Base-by-base conservation (phyloP, 192 early-diverging fungal species). In the Geranomyces michiganensis region DNA sequence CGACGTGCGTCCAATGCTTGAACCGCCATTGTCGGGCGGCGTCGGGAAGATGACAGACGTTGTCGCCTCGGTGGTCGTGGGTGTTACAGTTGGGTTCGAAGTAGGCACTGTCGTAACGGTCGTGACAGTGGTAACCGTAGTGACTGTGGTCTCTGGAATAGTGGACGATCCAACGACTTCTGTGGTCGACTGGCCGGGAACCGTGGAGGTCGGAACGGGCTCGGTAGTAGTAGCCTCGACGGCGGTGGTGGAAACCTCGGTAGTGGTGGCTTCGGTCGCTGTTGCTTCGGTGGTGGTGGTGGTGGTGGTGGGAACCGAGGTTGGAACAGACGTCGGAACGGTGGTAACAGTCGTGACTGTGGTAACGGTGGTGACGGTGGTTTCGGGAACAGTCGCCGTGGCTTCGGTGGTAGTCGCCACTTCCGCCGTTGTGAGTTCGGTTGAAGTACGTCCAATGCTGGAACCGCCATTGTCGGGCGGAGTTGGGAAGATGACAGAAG, bases 391-490 rank as follows among this genome's bases (percentile, higher is more conserved):
- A 60, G 58, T 60, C 22, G 31, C 27, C 58, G 58, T 60, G 24
- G 36, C 36, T 7, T 60, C 58, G 58, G 27, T 60, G 58, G 58
- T 60, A 26, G 31, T 60, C 30, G 27, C 31, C 14, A 26, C 58
- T 12, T 24, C 24, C 1, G 58, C 29, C 1, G 31, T 32, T 4
- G 58, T 14, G 12, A 32, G 17, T 29, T 26, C 22, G 58, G 58
- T 60, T 4, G 31, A 17, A 17, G n/a, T n/a, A n/a, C 22, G 27
- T 27, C 6, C 3, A 27, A 29, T 60, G 19, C 51, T 26, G 58
- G 27, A 19, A 32, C 22, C 58, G 17, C 22, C 27, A 32, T 19
- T 60, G 58, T 29, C 29, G 58, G 31, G 27, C 3, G 14, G 22
- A 60, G 58, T 32, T 27, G 22, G 58, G 27, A 29, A 60, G 58